Percentiles rank a stretch among this genome's conserved stretches.
Evolutionary conservation across 352 stramenopile species (phyloP).

Genomic region (Pythium pectinolyticum): DNA sequence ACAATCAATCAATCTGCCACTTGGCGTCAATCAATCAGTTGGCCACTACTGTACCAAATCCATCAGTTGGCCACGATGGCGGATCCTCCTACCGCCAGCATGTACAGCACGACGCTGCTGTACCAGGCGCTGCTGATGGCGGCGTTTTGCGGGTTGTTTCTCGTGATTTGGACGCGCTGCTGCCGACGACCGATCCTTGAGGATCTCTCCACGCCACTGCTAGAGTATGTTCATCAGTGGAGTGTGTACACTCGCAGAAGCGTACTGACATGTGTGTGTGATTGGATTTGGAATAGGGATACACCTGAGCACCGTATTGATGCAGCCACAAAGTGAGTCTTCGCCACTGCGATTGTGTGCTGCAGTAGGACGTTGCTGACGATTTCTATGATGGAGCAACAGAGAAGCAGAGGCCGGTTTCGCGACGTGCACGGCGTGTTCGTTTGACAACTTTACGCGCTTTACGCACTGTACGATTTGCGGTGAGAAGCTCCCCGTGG

Average conservation of each 20-base stretch:
- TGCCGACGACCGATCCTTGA: constrained; percentile 38
- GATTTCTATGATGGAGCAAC: background rate
- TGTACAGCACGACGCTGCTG: constrained; percentile 43
- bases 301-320: constrained; percentile 66
- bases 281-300: too few relatives aligned
- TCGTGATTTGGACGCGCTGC: constrained; percentile 55
- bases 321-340: constrained; percentile 39
- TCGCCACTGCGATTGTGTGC: too few relatives aligned
- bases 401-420: constrained; percentile 62
- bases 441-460: constrained; percentile 78
- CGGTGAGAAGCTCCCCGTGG: constrained; percentile 43
- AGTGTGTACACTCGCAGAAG: too few relatives aligned
- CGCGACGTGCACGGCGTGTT: constrained; percentile 45
- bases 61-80: constrained; percentile 5
- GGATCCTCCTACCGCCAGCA: background rate
- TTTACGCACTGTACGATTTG: constrained; percentile 66
- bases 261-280: too few relatives aligned
- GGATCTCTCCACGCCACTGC: constrained; percentile 51
- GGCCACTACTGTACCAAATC: constrained; percentile 2
- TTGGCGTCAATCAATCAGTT: too few relatives aligned
- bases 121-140: constrained; percentile 63
- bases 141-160: constrained; percentile 52
- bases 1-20: too few relatives aligned
- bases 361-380: background rate
- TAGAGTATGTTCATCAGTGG: constrained; percentile 32